Base-by-base conservation (phyloP, 2,329 filamentous ascomycete species). In the Albifimbria verrucaria region DNA sequence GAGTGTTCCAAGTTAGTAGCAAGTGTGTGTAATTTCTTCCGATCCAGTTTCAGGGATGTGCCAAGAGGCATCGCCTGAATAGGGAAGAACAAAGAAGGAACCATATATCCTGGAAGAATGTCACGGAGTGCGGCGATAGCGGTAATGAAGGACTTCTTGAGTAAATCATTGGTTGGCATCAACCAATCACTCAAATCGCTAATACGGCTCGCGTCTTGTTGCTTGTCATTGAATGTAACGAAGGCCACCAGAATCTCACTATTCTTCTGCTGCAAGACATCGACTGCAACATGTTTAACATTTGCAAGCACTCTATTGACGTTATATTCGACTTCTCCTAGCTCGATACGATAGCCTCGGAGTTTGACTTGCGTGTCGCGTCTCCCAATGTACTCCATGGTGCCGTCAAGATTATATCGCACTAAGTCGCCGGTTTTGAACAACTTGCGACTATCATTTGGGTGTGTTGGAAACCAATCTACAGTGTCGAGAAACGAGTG, bases 341-440 rank as follows among this genome's bases (percentile, higher is more conserved):
- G 67, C 62, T 78, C 83, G 50, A 80, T 68, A 48, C 79, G 62
- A 44, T 75, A 81, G 36, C 84, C 83, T 18, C 74, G 72, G 10
- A 84, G 64, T 58, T 84, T 85, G 39, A 83, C 72, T 60, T 84
- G 80, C 0, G 69, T 70, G 57, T 84, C 80, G 56, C 78, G 79
- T 25, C 81, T 68, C 25, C 77, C 78, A 32, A 79, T 57, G 49
- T 70, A 77, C 0, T 64, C 56, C 10, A 78, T 61, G n/a, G 54
- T 57, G 4, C 72, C 72, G 49, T 77, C 63, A 0, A 52, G 28
- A 22, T 65, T 54, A 21, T 69, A 67, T 17, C 57, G 54, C 9
- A 59, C 54, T 1, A 63, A 43, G 42, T 65, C 64, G 1, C 63
- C 62, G 1, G 63, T 63, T 39, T 59, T 59, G 23, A 59, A 63